A percentile compares a stretch with the other conserved stretches of the same genome.
Conservation (phyloP, 495 filamentous ascomycete species). For the Podospora pseudocomata region DNA sequence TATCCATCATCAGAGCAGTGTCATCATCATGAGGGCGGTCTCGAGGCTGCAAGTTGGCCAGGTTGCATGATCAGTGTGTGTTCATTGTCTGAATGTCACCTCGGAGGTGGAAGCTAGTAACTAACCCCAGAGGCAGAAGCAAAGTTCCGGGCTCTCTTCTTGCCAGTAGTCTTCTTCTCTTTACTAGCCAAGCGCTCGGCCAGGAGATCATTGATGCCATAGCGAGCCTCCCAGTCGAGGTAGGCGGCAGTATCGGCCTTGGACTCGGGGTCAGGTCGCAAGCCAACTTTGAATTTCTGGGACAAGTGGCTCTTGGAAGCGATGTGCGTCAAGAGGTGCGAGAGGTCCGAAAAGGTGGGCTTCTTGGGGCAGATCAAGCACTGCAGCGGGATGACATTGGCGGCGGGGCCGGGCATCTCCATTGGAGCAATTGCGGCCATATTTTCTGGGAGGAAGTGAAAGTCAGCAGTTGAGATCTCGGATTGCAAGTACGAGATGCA, state of each 20-base stretch:
- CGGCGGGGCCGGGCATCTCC: slow-evolving; percentile 20
- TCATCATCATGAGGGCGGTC: neutral
- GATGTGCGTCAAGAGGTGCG: slow-evolving; percentile 84
- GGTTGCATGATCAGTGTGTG: neutral
- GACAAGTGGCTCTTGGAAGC: slow-evolving; percentile 80
- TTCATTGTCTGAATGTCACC: neutral
- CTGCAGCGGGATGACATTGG: slow-evolving; percentile 53
- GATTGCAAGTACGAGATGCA: slow-evolving; percentile 7
- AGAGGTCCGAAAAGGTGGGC: slow-evolving; percentile 79
- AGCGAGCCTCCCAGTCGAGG: slow-evolving; percentile 63
- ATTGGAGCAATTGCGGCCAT: slow-evolving; percentile 38
- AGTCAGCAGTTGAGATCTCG: slow-evolving; percentile 14
- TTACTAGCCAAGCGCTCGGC: slow-evolving; percentile 68
- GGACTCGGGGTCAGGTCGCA: slow-evolving; percentile 56
- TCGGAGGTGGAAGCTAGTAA: slow-evolving; percentile 11
- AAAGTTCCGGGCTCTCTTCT: slow-evolving; percentile 23
- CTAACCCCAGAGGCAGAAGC: slow-evolving; percentile 1
- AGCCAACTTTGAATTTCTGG: slow-evolving; percentile 66
- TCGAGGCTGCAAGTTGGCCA: neutral
- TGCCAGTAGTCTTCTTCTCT: slow-evolving; percentile 54
- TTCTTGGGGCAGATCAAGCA: slow-evolving; percentile 78
- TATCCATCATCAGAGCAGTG: neutral
- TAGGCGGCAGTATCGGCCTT: slow-evolving; percentile 54
- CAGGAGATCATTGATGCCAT: slow-evolving; percentile 63
- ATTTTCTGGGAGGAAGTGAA: slow-evolving; percentile 22